These are phyloP conservation scores for Artemisia annua DNA, from an alignment of 129 eudicot genomes.

Conservation along the genomic window DNA sequence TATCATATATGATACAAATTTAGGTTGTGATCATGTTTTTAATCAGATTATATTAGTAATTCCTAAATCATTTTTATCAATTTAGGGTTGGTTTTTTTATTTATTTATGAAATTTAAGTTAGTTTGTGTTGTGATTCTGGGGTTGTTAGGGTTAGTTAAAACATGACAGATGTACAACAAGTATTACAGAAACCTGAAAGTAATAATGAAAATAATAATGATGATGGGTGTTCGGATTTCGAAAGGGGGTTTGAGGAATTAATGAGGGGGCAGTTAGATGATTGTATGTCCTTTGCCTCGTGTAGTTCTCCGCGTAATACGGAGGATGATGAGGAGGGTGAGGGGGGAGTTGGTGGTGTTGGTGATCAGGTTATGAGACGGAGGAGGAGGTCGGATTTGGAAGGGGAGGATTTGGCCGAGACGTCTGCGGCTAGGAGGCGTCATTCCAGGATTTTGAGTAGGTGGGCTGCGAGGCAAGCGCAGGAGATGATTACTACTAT, in stretches of 20 bases:
- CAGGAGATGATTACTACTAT: slow-evolving; percentile 96
- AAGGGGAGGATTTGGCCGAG: slow-evolving; percentile 95
- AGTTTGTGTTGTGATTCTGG: slow-evolving; percentile 6
- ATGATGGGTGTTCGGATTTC: slow-evolving; percentile 51
- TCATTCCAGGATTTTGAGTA: slow-evolving; percentile 75
- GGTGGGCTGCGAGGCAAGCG: slow-evolving; percentile 98
- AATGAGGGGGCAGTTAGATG: slow-evolving; percentile 88
- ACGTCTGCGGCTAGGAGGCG: slow-evolving; percentile 95
- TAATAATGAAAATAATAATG: slow-evolving; percentile 14
- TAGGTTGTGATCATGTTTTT: slow-evolving; percentile 30
- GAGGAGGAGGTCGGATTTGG: slow-evolving; percentile 94
- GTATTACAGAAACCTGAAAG: slow-evolving; percentile 83
- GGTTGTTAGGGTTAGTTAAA: slow-evolving; percentile 34
- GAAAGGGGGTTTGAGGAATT: slow-evolving; percentile 88
- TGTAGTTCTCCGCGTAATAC: slow-evolving; percentile 77
- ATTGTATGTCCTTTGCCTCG: slow-evolving; percentile 89
- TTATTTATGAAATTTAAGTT: background rate
- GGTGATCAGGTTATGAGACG: slow-evolving; percentile 88
- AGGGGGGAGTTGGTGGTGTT: no score
- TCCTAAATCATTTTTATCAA: slow-evolving; percentile 24
- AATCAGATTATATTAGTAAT: slow-evolving; percentile 20
- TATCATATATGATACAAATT: slow-evolving; percentile 16
- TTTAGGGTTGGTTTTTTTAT: slow-evolving; percentile 26
- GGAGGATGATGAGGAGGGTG: slow-evolving; percentile 70
- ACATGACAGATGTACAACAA: slow-evolving; percentile 71